Base-by-base conservation (phyloP, 2,329 filamentous ascomycete species). In the Thermoascus crustaceus region DNA sequence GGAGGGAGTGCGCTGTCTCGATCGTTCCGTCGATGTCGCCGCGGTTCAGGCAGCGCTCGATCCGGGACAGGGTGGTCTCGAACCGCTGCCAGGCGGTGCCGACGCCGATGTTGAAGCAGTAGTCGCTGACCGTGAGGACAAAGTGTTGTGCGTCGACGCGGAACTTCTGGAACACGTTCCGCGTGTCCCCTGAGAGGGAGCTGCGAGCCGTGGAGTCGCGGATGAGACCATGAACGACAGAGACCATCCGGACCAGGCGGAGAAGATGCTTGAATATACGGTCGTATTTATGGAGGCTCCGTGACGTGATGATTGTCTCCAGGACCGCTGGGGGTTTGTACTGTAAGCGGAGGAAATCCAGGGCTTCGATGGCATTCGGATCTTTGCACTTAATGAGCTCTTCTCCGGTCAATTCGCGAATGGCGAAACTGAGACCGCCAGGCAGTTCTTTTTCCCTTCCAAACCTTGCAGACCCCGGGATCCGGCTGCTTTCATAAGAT, bases 321-420 rank as follows among this genome's bases (percentile, higher is more conserved):
- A 96, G 67, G 1, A 85, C 76, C 0, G 73, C 59, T 0, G 87
- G 82, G 0, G 87, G 72, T 25, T 81, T 83, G 61, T 95, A 96
- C 30, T 87, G 82, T 5, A 98, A 66, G 2, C 85, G 78, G 10
- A 98, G 68, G 52, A 98, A 96, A 59, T 96, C 91, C n/a, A 96
- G 69, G 0, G 91, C 91, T 53, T 89, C 80, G 11, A 96, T 72
- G 0, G 81, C 82, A 53, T 85, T 75, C 0, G 86, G 80, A 49
- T 96, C 76, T 70, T 93, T 80, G 58, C 87, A 89, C 42, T 74
- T 78, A 34, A 86, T 76, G 31, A 94, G 84, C 47, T 95, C 87
- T 30, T 81, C 79, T 5, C 78, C 70, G 0, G 79, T 73, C 42
- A 96, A 71, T 47, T 89, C 81, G 23, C 91, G 82, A 16, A 98